Evolutionary conservation across 2,329 filamentous ascomycete species (phyloP).

Genomic region (Eutypella sp.): DNA sequence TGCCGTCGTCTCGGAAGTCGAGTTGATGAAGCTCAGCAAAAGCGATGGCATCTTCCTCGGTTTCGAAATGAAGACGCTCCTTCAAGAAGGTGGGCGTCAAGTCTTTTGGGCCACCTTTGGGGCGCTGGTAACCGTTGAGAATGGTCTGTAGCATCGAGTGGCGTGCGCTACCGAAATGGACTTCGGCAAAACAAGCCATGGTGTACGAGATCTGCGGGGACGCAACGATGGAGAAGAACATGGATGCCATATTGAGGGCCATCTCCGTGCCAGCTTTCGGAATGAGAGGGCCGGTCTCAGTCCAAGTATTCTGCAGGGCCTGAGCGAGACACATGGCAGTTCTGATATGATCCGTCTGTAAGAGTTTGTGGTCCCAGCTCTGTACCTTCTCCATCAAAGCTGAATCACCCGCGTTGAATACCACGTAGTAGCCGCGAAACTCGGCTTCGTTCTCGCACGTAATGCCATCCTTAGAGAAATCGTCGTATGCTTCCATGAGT

Average conservation of each 20-base stretch:
- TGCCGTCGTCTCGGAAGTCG: conserved; percentile 40
- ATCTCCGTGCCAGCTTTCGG: conserved; percentile 43
- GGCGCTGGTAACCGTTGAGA: conserved; percentile 50
- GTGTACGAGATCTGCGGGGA: conserved; percentile 57
- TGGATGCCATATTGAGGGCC: conserved; percentile 44
- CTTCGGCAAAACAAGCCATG: conserved; percentile 65
- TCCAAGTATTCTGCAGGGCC: conserved; percentile 53
- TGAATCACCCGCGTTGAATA: conserved; percentile 57
- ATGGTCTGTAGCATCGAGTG: conserved; percentile 53
- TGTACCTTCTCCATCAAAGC: conserved; percentile 51
- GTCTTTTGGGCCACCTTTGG: conserved; percentile 53
- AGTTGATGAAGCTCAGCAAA: conserved; percentile 58
- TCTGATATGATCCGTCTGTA: conserved; percentile 54
- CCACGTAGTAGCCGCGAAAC: conserved; percentile 60
- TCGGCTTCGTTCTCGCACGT: conserved; percentile 59
- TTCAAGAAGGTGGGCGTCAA: conserved; percentile 54
- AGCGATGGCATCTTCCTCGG: conserved; percentile 58
- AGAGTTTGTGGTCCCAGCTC: conserved; percentile 52
- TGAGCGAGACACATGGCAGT: conserved; percentile 58
- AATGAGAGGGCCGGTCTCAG: conserved; percentile 52
- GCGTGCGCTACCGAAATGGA: conserved; percentile 59
- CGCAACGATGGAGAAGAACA: conserved; percentile 58
- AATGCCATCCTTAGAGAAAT: conserved; percentile 55
- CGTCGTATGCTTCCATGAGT: conserved; percentile 61
- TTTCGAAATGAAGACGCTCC: conserved; percentile 60